These are phyloP conservation scores for Scheffersomyces coipomensis DNA, from an alignment of 805 yeast species.

Conservation along the genomic window DNA sequence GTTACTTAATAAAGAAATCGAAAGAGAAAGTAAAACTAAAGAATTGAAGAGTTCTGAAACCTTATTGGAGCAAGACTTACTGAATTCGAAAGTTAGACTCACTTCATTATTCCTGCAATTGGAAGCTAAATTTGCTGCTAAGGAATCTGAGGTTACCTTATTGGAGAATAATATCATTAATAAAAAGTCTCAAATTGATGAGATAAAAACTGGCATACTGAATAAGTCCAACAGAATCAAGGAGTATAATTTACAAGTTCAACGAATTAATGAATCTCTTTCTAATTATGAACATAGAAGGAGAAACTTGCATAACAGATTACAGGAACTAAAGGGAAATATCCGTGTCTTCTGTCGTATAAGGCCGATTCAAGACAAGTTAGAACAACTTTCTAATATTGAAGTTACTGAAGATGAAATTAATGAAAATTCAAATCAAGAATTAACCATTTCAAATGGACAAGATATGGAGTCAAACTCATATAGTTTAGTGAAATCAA, in stretches of 20 bases:
- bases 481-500: slow-evolving; percentile 4
- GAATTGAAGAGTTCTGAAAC: slow-evolving; percentile 1
- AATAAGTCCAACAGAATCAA: slow-evolving; percentile 6
- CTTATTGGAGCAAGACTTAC: slow-evolving; percentile 2
- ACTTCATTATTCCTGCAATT: slow-evolving; percentile 3
- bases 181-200: slow-evolving; percentile 8
- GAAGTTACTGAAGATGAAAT: slow-evolving; percentile 22
- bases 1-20: slow-evolving; percentile 5
- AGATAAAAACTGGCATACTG: slow-evolving; percentile 6
- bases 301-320: slow-evolving; percentile 62
- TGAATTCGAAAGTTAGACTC: neutral
- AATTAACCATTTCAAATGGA: slow-evolving; percentile 23
- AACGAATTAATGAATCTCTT: slow-evolving; percentile 29
- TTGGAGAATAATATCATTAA: slow-evolving; percentile 9
- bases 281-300: slow-evolving; percentile 54
- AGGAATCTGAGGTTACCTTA: slow-evolving; percentile 13
- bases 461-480: slow-evolving; percentile 2
- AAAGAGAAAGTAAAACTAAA: neutral
- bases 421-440: slow-evolving; percentile 35
- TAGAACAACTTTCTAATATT: slow-evolving; percentile 11
- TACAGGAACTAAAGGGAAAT: slow-evolving; percentile 89
- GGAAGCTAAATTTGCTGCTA: slow-evolving; percentile 6
- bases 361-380: slow-evolving; percentile 46
- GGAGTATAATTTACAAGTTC: slow-evolving; percentile 4
- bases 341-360: slow-evolving; percentile 88